Percentiles rank a stretch among this genome's conserved stretches.
These are phyloP conservation scores for Ambrosia artemisiifolia DNA, from an alignment of 129 eudicot genomes.

Conservation along the genomic window DNA sequence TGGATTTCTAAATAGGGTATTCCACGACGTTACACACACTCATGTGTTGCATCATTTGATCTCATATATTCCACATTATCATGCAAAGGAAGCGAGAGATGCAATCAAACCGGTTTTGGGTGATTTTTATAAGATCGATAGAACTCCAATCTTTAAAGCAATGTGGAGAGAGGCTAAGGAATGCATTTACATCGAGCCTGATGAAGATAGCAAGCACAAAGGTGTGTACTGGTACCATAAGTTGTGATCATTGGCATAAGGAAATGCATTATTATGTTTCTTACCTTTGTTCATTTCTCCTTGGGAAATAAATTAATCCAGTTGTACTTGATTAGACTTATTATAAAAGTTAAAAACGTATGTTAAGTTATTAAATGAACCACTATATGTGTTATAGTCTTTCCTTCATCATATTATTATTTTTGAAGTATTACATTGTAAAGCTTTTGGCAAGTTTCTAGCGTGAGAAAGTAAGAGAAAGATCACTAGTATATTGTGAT, in stretches of 20 bases:
- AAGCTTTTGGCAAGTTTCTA: no score
- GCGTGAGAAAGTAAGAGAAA: no score
- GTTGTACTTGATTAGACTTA: neutral
- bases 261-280: neutral
- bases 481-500: no score
- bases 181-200: neutral
- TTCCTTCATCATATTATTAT: no score
- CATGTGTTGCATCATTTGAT: conserved; percentile 33
- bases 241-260: neutral
- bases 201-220: neutral
- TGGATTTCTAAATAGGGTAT: conserved; percentile 23
- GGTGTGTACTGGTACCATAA: conserved; percentile 31
- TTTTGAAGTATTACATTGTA: no score
- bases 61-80: conserved; percentile 13
- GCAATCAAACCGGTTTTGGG: neutral
- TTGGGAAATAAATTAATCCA: neutral
- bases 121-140: conserved; percentile 25
- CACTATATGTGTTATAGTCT: no score
- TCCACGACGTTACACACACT: conserved; percentile 30
- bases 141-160: conserved; percentile 30
- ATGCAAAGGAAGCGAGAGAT: no score
- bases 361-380: no score
- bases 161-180: conserved; percentile 32
- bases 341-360: no score
- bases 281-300: neutral